Conservation (phyloP, 2,329 filamentous ascomycete species). For the Penicillium italicum region DNA sequence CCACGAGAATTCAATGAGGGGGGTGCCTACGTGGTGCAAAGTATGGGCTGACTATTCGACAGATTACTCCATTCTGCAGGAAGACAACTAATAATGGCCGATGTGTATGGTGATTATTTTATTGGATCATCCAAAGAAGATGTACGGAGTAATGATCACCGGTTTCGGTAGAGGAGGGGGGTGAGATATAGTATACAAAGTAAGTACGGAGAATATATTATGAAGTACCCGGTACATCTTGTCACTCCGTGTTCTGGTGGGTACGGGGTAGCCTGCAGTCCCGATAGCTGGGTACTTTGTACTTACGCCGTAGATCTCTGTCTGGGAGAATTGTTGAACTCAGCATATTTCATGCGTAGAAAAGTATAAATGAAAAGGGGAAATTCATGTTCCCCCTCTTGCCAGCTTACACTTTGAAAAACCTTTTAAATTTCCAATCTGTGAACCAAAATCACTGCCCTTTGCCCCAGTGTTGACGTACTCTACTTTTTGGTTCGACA, state of each 20-base stretch:
- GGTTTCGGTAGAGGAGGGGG: not conserved
- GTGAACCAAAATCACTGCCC: not conserved
- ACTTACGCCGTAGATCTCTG: constrained; percentile 13
- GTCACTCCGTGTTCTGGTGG: constrained; percentile 17
- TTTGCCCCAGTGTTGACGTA: constrained; percentile 8
- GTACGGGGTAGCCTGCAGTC: constrained; percentile 17
- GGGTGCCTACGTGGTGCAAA: not conserved
- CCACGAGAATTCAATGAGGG: not conserved
- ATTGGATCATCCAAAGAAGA: constrained; percentile 4
- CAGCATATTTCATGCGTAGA: too few relatives aligned
- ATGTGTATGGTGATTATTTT: not conserved
- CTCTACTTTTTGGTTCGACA: not conserved
- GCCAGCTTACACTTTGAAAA: too few relatives aligned
- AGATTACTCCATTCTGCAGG: not conserved
- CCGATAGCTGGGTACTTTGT: constrained; percentile 9
- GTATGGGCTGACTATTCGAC: not conserved
- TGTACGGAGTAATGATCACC: constrained; percentile 14
- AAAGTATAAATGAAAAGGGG: too few relatives aligned
- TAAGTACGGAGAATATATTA: not conserved
- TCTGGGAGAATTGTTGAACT: constrained; percentile 6
- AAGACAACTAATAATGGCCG: constrained; percentile 4
- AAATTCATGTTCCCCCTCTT: too few relatives aligned
- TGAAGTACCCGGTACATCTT: constrained; percentile 17
- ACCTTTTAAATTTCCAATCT: not conserved
- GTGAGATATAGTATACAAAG: not conserved